These are phyloP conservation scores for Scheffersomyces ergatensis DNA, from an alignment of 805 yeast genomes.

Conservation along the genomic window DNA sequence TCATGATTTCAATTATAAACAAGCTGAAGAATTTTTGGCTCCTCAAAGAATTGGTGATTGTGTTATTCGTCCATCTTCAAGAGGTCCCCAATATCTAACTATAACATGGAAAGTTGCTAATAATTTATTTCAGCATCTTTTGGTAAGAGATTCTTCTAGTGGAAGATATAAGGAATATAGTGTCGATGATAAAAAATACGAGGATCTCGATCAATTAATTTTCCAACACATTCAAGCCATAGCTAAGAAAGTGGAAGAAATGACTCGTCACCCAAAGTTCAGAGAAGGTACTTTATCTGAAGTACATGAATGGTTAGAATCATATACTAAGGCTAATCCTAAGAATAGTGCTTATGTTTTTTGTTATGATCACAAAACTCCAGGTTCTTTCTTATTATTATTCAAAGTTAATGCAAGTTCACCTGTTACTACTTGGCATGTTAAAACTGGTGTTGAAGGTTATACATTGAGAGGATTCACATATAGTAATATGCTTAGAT, in stretches of 20 bases:
- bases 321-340: constrained; percentile 89
- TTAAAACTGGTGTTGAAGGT: constrained; percentile 85
- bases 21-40: constrained; percentile 92
- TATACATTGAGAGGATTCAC: constrained; percentile 73
- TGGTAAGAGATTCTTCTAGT: constrained; percentile 72
- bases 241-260: constrained; percentile 78
- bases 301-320: constrained; percentile 81
- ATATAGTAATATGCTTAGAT: constrained; percentile 83
- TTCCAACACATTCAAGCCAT: constrained; percentile 83
- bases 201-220: constrained; percentile 91
- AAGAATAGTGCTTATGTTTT: constrained; percentile 87
- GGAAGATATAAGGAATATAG: constrained; percentile 57
- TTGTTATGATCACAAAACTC: constrained; percentile 83
- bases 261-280: constrained; percentile 86
- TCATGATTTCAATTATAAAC: constrained; percentile 75
- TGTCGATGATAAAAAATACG: constrained; percentile 69
- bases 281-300: constrained; percentile 75
- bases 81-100: constrained; percentile 83
- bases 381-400: constrained; percentile 89
- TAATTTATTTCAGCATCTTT: constrained; percentile 86
- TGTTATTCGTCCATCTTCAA: constrained; percentile 91
- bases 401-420: constrained; percentile 77
- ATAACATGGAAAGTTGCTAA: constrained; percentile 96
- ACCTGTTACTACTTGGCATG: constrained; percentile 81
- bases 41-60: constrained; percentile 87